These are phyloP conservation scores for Acmispon strigosus DNA, from an alignment of 306 rosid genomes.

Conservation along the genomic window DNA sequence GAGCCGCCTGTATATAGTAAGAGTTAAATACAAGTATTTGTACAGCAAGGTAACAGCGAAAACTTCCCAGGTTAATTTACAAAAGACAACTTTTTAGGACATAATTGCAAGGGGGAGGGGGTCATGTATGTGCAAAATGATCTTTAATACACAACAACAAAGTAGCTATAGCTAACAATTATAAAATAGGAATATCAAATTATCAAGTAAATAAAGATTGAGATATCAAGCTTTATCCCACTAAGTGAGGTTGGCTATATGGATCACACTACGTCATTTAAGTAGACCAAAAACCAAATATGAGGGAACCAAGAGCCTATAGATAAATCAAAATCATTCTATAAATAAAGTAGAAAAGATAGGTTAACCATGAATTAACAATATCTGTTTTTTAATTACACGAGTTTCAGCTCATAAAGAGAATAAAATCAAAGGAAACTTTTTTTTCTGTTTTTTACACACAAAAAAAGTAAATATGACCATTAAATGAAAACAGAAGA, in stretches of 20 bases:
- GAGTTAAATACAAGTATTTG: background rate
- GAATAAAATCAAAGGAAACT: background rate
- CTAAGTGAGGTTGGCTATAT: no score
- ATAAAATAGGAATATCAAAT: background rate
- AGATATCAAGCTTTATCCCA: no score
- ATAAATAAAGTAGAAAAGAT: background rate
- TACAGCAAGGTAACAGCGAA: background rate
- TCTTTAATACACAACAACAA: background rate
- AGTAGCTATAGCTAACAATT: background rate
- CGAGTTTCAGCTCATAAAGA: background rate
- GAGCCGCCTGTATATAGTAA: slow-evolving; percentile 9
- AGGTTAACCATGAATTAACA: background rate
- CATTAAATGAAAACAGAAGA: no score
- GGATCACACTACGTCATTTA: no score
- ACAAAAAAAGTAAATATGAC: no score
- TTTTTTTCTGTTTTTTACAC: background rate
- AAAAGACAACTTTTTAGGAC: background rate
- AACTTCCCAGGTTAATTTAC: background rate
- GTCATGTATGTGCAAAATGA: background rate
- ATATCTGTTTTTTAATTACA: background rate
- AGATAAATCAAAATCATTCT: background rate
- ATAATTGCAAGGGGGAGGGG: background rate
- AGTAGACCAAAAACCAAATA: no score
- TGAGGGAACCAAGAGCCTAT: background rate
- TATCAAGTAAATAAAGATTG: background rate